A percentile compares a stretch with the other conserved stretches of the same genome.
These are phyloP conservation scores for Azolla pinnata DNA, from an alignment of 75 land plant species.

Conservation along the genomic window DNA sequence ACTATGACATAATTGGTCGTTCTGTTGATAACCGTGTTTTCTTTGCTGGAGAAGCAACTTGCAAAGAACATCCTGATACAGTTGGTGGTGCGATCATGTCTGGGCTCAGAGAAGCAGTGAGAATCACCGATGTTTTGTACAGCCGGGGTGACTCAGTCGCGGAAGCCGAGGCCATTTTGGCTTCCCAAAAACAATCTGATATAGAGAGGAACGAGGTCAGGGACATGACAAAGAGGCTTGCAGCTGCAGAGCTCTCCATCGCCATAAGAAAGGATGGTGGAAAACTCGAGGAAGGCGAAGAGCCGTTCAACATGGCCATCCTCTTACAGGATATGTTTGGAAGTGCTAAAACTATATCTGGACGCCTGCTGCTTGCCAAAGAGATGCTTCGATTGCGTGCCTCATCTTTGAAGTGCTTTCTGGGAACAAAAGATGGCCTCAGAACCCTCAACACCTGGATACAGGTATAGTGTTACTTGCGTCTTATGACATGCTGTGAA, in stretches of 20 bases:
- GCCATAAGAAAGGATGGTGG: constrained; percentile 36
- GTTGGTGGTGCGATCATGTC: constrained; percentile 99
- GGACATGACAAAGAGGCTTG: constrained; percentile 68
- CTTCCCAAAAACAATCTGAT: constrained; percentile 66
- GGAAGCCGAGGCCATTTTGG: constrained; percentile 76
- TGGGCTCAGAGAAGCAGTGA: constrained; percentile 89
- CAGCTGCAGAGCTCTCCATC: constrained; percentile 60
- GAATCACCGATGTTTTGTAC: constrained; percentile 68
- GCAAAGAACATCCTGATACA: constrained; percentile 99
- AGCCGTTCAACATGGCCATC: constrained; percentile 36
- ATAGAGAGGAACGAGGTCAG: constrained; percentile 76
- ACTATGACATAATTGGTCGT: constrained; percentile 82
- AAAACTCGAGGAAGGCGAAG: constrained; percentile 21
- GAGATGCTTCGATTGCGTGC: constrained; percentile 66
- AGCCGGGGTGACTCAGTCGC: constrained; percentile 64
- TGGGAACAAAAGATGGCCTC: constrained; percentile 87
- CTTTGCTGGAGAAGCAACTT: constrained; percentile 99
- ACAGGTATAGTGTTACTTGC: constrained; percentile 27
- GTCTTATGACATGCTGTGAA: neutral
- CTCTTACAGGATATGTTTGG: constrained; percentile 74
- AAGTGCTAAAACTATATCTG: constrained; percentile 73
- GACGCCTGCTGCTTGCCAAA: constrained; percentile 64
- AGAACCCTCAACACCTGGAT: constrained; percentile 77
- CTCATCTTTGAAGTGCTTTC: constrained; percentile 56
- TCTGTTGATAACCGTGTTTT: constrained; percentile 87